phyloP scores from a whole-genome alignment of 2,329 filamentous ascomycete genomes.

The Sclerotinia borealis region DNA sequence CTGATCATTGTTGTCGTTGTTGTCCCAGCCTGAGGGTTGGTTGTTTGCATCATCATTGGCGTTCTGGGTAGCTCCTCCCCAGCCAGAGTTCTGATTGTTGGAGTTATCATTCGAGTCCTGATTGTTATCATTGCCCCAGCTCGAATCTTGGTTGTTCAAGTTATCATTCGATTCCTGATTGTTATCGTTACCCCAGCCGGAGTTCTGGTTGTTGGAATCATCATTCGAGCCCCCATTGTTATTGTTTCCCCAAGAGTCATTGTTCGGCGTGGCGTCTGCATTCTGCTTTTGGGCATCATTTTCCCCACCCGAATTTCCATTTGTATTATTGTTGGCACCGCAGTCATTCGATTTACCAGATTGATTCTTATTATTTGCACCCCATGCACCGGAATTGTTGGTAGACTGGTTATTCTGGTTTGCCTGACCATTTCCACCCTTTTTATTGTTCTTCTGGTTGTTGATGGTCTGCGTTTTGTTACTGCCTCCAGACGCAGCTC shows the following conservation, averaged over 20 bases:
- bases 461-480: slow-evolving; percentile 2
- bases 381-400: slow-evolving; percentile 14
- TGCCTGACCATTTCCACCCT: neutral
- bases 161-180: neutral
- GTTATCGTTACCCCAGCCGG: neutral
- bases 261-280: neutral
- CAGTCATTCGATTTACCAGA: neutral
- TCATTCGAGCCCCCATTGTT: neutral
- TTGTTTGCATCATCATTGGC: neutral
- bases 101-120: slow-evolving; percentile 9
- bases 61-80: neutral
- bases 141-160: neutral
- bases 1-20: neutral
- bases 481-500: slow-evolving; percentile 5
- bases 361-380: neutral
- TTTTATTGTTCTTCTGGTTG: slow-evolving; percentile 2
- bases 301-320: neutral
- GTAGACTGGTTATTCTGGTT: slow-evolving; percentile 7
- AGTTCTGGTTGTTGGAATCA: neutral
- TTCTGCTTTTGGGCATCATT: neutral
- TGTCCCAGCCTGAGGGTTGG: neutral
- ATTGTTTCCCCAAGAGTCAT: neutral
- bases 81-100: neutral
- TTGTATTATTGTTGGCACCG: slow-evolving; percentile 16
- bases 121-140: slow-evolving; percentile 14